Evolutionary conservation across 2,329 filamentous ascomycete species (phyloP).

Genomic region (Dactylonectria macrodidyma): DNA sequence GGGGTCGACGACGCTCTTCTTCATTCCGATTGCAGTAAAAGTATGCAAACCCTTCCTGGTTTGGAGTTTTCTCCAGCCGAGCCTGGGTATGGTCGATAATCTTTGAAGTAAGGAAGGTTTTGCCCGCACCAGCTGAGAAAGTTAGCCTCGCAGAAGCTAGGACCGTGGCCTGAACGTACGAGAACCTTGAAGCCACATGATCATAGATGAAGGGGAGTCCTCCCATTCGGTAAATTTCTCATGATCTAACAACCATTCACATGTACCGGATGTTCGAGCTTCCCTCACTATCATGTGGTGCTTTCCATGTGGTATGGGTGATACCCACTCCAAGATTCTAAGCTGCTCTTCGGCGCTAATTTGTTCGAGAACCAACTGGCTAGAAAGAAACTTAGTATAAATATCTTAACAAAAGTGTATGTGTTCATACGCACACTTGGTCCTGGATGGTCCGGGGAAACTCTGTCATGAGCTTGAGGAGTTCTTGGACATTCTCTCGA

Average conservation of each 20-base stretch:
- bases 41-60: conserved; percentile 3
- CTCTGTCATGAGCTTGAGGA: not conserved
- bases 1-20: not conserved
- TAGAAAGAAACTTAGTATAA: not conserved
- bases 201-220: not conserved
- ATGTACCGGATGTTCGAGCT: not conserved
- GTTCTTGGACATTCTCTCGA: not conserved
- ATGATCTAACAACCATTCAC: not conserved
- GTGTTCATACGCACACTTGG: not conserved
- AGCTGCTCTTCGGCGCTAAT: not conserved
- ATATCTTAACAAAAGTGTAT: not conserved
- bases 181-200: not conserved
- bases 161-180: not conserved
- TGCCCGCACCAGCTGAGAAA: conserved; percentile 13
- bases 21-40: conserved; percentile 18
- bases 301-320: not conserved
- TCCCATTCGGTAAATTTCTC: not conserved
- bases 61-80: not conserved
- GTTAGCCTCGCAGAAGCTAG: not conserved
- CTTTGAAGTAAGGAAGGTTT: conserved; percentile 3
- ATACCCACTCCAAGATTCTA: not conserved
- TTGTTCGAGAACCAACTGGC: not conserved
- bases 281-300: not conserved
- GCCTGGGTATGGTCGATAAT: not conserved
- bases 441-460: not conserved